Conservation (phyloP, 148 eudicot species). For the Heliosperma pusillum region DNA sequence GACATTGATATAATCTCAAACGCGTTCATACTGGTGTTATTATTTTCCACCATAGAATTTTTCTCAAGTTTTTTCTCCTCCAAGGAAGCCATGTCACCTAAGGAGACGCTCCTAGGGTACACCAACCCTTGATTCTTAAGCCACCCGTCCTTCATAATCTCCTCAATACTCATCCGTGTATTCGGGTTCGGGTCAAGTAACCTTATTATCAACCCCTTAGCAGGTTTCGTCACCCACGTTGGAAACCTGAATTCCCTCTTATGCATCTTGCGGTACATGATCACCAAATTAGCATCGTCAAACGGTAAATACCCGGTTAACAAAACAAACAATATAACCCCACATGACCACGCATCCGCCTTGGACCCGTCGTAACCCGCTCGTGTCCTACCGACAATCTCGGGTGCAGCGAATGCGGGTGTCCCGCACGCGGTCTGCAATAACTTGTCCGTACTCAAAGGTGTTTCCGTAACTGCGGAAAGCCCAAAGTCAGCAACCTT, state of each 20-base stretch:
- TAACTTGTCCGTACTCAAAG: conserved; percentile 3
- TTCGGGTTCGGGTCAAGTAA: conserved; percentile 73
- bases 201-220: conserved; percentile 38
- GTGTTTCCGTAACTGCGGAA: conserved; percentile 44
- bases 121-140: conserved; percentile 36
- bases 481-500: conserved; percentile 74
- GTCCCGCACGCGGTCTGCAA: conserved; percentile 81
- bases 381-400: conserved; percentile 39
- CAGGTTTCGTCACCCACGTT: conserved; percentile 39
- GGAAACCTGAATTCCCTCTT: conserved; percentile 54
- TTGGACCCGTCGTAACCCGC: conserved; percentile 66
- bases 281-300: conserved; percentile 53
- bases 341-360: conserved; percentile 89
- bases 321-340: conserved; percentile 60
- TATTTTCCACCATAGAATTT: background rate
- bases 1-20: conserved; percentile 81
- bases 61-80: conserved; percentile 35
- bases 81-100: conserved; percentile 28
- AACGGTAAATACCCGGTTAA: conserved; percentile 61
- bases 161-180: conserved; percentile 49
- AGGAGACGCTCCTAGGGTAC: conserved; percentile 24
- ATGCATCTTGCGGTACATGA: conserved; percentile 60
- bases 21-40: conserved; percentile 45
- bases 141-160: conserved; percentile 45
- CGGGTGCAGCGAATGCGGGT: conserved; percentile 60